Conservation (phyloP, 2,329 filamentous ascomycete genomes). For the Colletotrichum euphorbiae region DNA sequence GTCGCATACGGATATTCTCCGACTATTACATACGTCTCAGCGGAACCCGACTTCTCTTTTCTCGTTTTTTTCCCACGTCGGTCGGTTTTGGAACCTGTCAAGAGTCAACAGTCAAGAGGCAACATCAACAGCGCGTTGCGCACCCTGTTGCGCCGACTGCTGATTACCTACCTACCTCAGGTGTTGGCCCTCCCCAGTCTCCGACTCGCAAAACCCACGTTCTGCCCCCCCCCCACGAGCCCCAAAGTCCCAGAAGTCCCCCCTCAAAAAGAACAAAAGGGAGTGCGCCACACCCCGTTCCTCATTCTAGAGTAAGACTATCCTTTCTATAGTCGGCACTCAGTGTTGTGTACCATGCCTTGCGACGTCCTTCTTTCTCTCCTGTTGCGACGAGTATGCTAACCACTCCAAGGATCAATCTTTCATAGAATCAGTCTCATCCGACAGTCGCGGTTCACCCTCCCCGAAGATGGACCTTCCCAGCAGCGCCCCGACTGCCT, state of each 20-base stretch:
- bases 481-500: conserved; percentile 31
- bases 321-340: conserved; percentile 16
- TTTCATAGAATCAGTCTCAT: conserved; percentile 46
- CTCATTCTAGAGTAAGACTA: conserved; percentile 47
- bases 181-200: neutral
- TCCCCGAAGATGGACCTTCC: conserved; percentile 30
- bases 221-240: conserved; percentile 7
- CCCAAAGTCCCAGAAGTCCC: neutral
- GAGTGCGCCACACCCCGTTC: conserved; percentile 42
- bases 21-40: neutral
- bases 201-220: conserved; percentile 2
- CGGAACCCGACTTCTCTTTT: conserved; percentile 27
- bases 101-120: neutral
- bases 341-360: conserved; percentile 6
- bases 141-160: neutral
- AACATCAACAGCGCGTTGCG: neutral
- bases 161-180: too few species aligned
- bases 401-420: conserved; percentile 31
- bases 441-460: conserved; percentile 46
- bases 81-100: too few species aligned
- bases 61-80: conserved; percentile 3
- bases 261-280: conserved; percentile 12
- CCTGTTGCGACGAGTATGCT: conserved; percentile 7
- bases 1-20: conserved; percentile 28
- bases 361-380: neutral